Conservation (phyloP, 208 protist genomes). For the Angomonas ambiguus region DNA sequence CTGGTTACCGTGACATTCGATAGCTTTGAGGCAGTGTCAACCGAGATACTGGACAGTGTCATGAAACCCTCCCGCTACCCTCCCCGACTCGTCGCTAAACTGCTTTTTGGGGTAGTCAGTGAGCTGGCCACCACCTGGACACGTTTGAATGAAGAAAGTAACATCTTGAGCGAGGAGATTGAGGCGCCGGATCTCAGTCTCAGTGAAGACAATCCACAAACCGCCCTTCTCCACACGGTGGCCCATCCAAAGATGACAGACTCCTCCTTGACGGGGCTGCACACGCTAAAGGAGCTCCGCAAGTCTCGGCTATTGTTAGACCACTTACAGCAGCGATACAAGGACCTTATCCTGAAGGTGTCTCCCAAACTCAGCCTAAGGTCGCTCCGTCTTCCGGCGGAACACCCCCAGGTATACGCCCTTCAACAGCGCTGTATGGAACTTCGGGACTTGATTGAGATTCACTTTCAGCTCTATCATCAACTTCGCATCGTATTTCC, state of each 20-base stretch:
- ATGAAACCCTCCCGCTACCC: conserved; percentile 44
- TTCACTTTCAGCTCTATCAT: conserved; percentile 36
- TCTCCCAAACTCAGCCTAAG: background rate
- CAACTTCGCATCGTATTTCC: conserved; percentile 51
- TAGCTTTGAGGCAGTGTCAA: conserved; percentile 22
- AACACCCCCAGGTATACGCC: conserved; percentile 39
- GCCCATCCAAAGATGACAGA: background rate
- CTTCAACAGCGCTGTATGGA: conserved; percentile 36
- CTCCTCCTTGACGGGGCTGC: background rate
- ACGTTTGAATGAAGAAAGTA: conserved; percentile 28
- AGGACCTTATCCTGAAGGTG: background rate
- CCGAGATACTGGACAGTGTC: conserved; percentile 38
- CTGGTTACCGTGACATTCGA: conserved; percentile 26
- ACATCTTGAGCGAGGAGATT: conserved; percentile 24
- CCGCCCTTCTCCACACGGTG: background rate
- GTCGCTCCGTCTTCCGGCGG: background rate
- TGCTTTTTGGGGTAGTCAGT: conserved; percentile 46
- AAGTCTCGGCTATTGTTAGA: background rate
- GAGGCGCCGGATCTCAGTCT: background rate
- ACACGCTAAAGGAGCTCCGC: background rate
- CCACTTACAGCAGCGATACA: background rate
- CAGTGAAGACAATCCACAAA: background rate
- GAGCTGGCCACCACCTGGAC: conserved; percentile 46
- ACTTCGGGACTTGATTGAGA: conserved; percentile 42
- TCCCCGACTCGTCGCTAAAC: conserved; percentile 32